Percentiles rank a stretch among this genome's conserved stretches.
phyloP scores from a whole-genome alignment of 2,329 filamentous ascomycete species.

The Aspergillus sp. region DNA sequence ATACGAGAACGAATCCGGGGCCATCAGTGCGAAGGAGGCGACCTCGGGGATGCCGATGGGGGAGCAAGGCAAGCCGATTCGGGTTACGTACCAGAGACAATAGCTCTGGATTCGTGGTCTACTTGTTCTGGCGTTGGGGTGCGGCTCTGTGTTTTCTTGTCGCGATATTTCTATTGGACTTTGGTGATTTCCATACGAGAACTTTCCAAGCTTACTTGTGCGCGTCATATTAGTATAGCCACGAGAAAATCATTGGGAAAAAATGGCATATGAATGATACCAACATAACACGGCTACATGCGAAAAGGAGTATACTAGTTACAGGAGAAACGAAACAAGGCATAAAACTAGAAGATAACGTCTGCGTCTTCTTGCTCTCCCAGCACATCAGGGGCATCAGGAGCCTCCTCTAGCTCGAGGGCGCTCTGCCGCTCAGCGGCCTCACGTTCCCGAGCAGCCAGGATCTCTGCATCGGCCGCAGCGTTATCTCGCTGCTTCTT shows the following conservation, averaged over 20 bases:
- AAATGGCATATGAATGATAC: conserved; percentile 10
- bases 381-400: conserved; percentile 63
- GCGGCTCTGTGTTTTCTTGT: conserved; percentile 8
- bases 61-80: conserved; percentile 73
- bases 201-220: neutral
- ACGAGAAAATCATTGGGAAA: neutral
- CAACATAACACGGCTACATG: conserved; percentile 15
- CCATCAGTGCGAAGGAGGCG: conserved; percentile 90
- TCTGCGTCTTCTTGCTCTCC: conserved; percentile 77
- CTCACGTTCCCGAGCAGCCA: conserved; percentile 46
- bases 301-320: conserved; percentile 21
- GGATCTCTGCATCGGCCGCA: conserved; percentile 71
- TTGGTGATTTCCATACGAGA: neutral
- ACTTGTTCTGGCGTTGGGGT: conserved; percentile 31
- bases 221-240: neutral
- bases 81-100: conserved; percentile 95
- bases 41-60: conserved; percentile 81
- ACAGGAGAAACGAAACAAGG: conserved; percentile 13
- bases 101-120: conserved; percentile 42
- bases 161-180: neutral
- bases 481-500: conserved; percentile 80
- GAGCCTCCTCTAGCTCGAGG: conserved; percentile 50
- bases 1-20: conserved; percentile 85
- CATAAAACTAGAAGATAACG: conserved; percentile 68
- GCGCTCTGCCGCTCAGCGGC: conserved; percentile 32